Percentiles rank a stretch among this genome's conserved stretches.
Conservation (phyloP, 2,329 filamentous ascomycete genomes). For the Venturia asperata region DNA sequence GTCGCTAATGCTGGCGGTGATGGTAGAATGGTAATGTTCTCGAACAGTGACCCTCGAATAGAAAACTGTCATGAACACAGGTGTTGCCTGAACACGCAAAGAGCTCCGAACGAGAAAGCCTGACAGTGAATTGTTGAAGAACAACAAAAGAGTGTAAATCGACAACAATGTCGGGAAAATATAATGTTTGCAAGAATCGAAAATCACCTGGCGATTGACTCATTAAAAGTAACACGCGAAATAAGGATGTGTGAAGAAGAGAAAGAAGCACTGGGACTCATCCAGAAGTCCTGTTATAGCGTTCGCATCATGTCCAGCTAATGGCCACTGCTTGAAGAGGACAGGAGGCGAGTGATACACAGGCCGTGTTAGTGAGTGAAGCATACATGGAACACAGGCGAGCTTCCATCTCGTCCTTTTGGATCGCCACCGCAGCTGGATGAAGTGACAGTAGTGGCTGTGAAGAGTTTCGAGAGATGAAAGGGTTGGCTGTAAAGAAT, state of each 20-base stretch:
- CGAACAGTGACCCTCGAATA: not conserved
- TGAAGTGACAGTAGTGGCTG: not conserved
- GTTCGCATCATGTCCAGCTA: not conserved
- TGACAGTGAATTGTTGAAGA: not conserved
- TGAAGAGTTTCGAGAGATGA: slow-evolving; percentile 1
- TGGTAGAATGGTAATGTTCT: not conserved
- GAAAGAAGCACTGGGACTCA: not conserved
- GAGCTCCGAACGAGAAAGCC: too few relatives aligned
- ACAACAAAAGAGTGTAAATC: not conserved
- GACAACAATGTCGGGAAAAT: not conserved
- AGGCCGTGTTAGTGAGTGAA: slow-evolving; percentile 11
- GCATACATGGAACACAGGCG: slow-evolving; percentile 4
- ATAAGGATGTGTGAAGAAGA: not conserved
- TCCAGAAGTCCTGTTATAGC: not conserved
- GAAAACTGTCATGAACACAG: not conserved
- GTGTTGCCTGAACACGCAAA: not conserved
- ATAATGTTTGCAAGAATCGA: not conserved
- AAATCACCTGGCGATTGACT: not conserved
- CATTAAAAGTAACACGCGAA: not conserved
- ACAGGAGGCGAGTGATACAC: not conserved
- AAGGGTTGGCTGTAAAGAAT: slow-evolving; percentile 3
- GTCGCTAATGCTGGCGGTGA: not conserved
- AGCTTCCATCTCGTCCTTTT: not conserved
- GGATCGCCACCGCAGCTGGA: not conserved
- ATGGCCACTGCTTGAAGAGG: not conserved